Evolutionary conservation across 2,329 filamentous ascomycete genomes (phyloP).

Genomic region (Claviceps monticola): DNA sequence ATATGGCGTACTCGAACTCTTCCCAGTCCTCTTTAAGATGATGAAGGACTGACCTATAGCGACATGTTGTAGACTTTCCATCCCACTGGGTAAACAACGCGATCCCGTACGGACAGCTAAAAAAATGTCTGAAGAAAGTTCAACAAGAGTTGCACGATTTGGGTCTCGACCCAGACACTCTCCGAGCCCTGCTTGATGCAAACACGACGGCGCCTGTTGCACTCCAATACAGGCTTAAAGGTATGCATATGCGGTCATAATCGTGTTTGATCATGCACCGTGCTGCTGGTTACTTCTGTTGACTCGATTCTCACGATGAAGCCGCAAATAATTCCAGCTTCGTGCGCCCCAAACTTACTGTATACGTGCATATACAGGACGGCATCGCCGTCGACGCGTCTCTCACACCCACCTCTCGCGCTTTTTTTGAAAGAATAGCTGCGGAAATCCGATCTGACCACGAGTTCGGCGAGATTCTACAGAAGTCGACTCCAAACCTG

Average conservation of each 20-base stretch:
- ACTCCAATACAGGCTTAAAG: slow-evolving; percentile 42
- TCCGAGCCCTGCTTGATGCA: slow-evolving; percentile 48
- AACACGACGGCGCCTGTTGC: slow-evolving; percentile 31
- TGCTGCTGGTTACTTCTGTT: background rate
- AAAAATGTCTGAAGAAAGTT: slow-evolving; percentile 79
- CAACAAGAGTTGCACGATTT: slow-evolving; percentile 54
- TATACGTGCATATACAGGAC: slow-evolving; percentile 52
- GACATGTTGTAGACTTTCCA: slow-evolving; percentile 45
- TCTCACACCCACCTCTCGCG: slow-evolving; percentile 49
- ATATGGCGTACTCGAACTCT: background rate
- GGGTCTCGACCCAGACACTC: slow-evolving; percentile 57
- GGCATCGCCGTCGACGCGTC: slow-evolving; percentile 56
- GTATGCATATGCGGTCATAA: slow-evolving; percentile 15
- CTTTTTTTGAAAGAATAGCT: slow-evolving; percentile 48
- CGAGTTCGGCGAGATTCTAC: background rate
- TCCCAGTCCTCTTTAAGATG: background rate
- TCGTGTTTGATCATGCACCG: background rate
- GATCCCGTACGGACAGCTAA: slow-evolving; percentile 72
- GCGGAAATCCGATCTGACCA: slow-evolving; percentile 21
- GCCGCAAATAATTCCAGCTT: slow-evolving; percentile 25
- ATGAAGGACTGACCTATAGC: background rate
- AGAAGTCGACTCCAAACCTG: background rate
- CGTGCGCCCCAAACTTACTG: slow-evolving; percentile 55
- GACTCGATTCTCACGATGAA: slow-evolving; percentile 8
- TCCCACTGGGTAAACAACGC: slow-evolving; percentile 58